A percentile compares a stretch with the other conserved stretches of the same genome.
phyloP scores from a whole-genome alignment of 2,329 filamentous ascomycete species.

The Aspergillus costaricaensis region DNA sequence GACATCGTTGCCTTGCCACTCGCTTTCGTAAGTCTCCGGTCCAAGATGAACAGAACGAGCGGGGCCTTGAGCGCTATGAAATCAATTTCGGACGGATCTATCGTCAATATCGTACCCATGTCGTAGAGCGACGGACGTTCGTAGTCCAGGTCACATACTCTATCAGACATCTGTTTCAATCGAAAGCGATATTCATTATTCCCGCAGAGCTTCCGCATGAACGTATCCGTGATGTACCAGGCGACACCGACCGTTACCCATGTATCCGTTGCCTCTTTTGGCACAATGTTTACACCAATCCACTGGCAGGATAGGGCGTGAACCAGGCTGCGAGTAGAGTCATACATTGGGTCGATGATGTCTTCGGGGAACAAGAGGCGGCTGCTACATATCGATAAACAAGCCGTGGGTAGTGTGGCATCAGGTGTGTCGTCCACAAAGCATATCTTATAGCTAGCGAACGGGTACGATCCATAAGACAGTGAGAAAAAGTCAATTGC shows the following conservation, averaged over 20 bases:
- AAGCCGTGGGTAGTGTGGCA: slow-evolving; percentile 76
- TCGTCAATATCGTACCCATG: slow-evolving; percentile 72
- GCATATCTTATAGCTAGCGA: slow-evolving; percentile 86
- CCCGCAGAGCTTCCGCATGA: slow-evolving; percentile 85
- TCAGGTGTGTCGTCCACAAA: slow-evolving; percentile 87
- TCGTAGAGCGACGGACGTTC: slow-evolving; percentile 79
- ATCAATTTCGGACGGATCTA: slow-evolving; percentile 83
- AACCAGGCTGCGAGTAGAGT: slow-evolving; percentile 76
- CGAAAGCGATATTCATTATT: slow-evolving; percentile 94
- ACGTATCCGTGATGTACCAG: slow-evolving; percentile 92
- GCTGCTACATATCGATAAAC: slow-evolving; percentile 83
- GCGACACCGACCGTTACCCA: slow-evolving; percentile 91
- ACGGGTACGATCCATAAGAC: slow-evolving; percentile 87
- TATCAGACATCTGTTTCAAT: slow-evolving; percentile 81
- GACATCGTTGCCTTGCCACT: slow-evolving; percentile 81
- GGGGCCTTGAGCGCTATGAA: slow-evolving; percentile 91
- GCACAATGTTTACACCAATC: slow-evolving; percentile 89
- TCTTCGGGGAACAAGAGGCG: slow-evolving; percentile 81
- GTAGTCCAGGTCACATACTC: slow-evolving; percentile 77
- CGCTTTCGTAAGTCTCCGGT: slow-evolving; percentile 85
- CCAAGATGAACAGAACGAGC: slow-evolving; percentile 88
- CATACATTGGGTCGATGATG: slow-evolving; percentile 81
- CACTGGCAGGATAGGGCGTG: slow-evolving; percentile 88
- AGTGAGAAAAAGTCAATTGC: slow-evolving; percentile 91
- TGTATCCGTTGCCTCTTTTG: slow-evolving; percentile 75